Percentiles rank a stretch among this genome's conserved stretches.
Conservation (phyloP, 2,329 filamentous ascomycete species). For the Aureobasidium uvarum region DNA sequence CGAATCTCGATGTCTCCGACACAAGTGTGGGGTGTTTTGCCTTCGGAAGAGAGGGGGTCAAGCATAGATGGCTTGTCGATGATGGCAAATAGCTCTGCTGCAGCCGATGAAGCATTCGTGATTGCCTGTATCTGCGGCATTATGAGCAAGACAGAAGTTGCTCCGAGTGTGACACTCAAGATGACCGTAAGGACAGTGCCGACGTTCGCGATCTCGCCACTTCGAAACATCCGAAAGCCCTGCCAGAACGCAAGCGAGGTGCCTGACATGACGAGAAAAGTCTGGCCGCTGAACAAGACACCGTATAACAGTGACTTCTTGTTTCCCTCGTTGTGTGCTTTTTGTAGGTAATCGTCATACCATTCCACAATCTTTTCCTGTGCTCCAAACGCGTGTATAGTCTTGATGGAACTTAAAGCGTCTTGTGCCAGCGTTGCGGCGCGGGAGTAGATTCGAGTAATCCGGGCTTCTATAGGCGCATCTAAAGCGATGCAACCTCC, state of each 20-base stretch:
- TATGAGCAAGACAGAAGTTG: slow-evolving; percentile 42
- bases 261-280: slow-evolving; percentile 45
- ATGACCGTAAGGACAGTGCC: slow-evolving; percentile 36
- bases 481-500: slow-evolving; percentile 33
- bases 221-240: slow-evolving; percentile 42
- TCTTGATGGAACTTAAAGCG: slow-evolving; percentile 51
- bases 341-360: slow-evolving; percentile 46
- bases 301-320: slow-evolving; percentile 48
- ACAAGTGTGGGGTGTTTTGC: slow-evolving; percentile 32
- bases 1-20: slow-evolving; percentile 58
- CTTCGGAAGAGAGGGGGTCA: slow-evolving; percentile 39
- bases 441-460: slow-evolving; percentile 42
- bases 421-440: slow-evolving; percentile 52
- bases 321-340: slow-evolving; percentile 47
- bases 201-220: slow-evolving; percentile 36
- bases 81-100: slow-evolving; percentile 43
- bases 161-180: slow-evolving; percentile 37
- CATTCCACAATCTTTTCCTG: slow-evolving; percentile 44
- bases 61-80: slow-evolving; percentile 45
- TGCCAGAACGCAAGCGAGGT: slow-evolving; percentile 48
- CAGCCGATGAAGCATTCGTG: slow-evolving; percentile 45
- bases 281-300: slow-evolving; percentile 45
- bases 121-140: slow-evolving; percentile 45
- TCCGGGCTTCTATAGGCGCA: slow-evolving; percentile 34
- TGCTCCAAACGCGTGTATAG: slow-evolving; percentile 52